Base-by-base conservation (phyloP, 139 green algal species). In the Chlorella sp. region DNA sequence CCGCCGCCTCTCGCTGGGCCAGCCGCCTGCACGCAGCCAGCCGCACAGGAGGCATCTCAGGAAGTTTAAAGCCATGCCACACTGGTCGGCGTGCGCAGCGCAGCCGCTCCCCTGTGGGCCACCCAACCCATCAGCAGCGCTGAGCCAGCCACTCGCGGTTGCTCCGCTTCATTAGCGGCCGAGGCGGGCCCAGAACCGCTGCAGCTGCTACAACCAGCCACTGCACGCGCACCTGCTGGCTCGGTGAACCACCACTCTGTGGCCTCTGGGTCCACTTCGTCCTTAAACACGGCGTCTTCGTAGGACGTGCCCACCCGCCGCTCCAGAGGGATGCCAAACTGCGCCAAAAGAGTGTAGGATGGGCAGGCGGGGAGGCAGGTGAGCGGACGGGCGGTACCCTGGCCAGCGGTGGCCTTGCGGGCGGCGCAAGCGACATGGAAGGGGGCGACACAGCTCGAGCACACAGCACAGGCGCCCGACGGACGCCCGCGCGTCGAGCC, bases 221-320 rank as follows among this genome's bases (percentile, higher is more conserved):
- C 28, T 6, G 38, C n/a, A 4, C 20, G 64, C 65, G 19, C 51
- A 89, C 85, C 80, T 67, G 54, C n/a, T 0, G 88, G 88, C 67
- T 91, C 88, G 5, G 75, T 86, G 74, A 91, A 91, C 88, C 88
- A 91, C 56, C 86, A 91, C 17, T 86, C 20, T n/a, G 74, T 68
- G 14, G 87, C 88, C 43, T 86, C 86, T 0, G 60, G 54, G 56
- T 88, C 87, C 19, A 91, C 43, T 16, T 86, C 76, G 0, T 86
- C 88, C 7, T 30, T 20, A 34, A 90, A 75, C 24, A 91, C 67
- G 0, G 81, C 88, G 28, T 91, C 88, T 65, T 89, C 74, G 26
- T 82, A 91, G 4, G 88, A 84, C n/a, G 54, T 73, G 44, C 65
- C 64, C 34, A 91, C 86, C 17, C 43, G 40, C 19, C 74, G 83